Conservation (phyloP, 1,139 yeast species). For the Diutina rugosa region DNA sequence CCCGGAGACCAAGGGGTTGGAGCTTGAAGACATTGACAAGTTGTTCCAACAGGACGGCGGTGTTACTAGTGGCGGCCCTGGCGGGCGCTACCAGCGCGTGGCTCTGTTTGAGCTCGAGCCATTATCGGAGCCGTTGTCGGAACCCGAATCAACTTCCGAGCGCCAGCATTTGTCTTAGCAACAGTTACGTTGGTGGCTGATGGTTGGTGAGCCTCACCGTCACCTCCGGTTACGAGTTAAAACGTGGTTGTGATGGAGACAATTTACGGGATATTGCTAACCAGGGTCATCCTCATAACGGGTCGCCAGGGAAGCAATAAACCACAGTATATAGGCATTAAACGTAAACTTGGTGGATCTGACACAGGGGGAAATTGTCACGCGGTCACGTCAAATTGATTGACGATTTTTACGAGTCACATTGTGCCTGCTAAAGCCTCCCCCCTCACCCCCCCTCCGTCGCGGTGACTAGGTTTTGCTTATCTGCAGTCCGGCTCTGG, state of each 20-base stretch:
- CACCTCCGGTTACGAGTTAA: neutral
- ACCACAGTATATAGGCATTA: neutral
- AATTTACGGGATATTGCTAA: too few relatives aligned
- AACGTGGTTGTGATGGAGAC: neutral
- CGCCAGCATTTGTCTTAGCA: neutral
- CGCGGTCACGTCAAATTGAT: too few relatives aligned
- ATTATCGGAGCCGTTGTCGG: too few relatives aligned
- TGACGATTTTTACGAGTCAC: too few relatives aligned
- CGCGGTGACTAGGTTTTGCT: neutral
- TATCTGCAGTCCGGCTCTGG: neutral
- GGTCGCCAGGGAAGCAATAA: neutral
- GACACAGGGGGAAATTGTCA: too few relatives aligned
- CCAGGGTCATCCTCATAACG: too few relatives aligned
- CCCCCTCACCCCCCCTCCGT: neutral
- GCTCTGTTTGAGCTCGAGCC: conserved; percentile 5
- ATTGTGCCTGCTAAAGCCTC: too few relatives aligned
- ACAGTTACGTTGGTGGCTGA: neutral
- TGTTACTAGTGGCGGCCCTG: neutral
- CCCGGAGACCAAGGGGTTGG: conserved; percentile 44
- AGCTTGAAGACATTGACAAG: conserved; percentile 45
- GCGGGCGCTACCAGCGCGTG: conserved; percentile 16
- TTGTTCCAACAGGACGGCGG: conserved; percentile 27
- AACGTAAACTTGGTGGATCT: too few relatives aligned
- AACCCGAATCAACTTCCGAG: too few relatives aligned
- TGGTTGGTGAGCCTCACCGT: neutral